These are phyloP conservation scores for Noccaea caerulescens DNA, from an alignment of 345 rosid genomes.

Conservation along the genomic window DNA sequence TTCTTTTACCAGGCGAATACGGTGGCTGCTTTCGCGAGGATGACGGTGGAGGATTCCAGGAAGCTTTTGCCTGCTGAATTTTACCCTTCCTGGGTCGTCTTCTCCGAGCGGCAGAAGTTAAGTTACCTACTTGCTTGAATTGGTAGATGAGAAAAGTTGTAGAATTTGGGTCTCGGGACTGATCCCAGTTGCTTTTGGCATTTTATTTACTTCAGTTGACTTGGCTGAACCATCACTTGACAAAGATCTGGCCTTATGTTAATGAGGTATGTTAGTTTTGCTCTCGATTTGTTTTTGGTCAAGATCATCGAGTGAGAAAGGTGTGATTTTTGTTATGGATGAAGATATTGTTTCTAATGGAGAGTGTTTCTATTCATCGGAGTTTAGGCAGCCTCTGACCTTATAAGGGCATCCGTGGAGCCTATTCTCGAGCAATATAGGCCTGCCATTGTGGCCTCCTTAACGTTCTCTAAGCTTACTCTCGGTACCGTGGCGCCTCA, in stretches of 20 bases:
- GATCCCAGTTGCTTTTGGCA: constrained; percentile 25
- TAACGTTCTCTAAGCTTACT: constrained; percentile 90
- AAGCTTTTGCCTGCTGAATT: constrained; percentile 78
- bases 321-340: constrained; percentile 19
- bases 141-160: not conserved
- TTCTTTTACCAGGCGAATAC: constrained; percentile 65
- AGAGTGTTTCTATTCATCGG: not conserved
- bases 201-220: constrained; percentile 63
- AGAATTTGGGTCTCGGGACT: constrained; percentile 21
- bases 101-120: constrained; percentile 93
- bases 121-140: constrained; percentile 26
- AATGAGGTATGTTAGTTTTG: constrained; percentile 52
- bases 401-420: constrained; percentile 85
- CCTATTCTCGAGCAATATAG: constrained; percentile 93
- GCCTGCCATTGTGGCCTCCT: constrained; percentile 84
- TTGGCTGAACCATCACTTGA: constrained; percentile 88
- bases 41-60: constrained; percentile 92
- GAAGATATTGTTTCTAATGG: constrained; percentile 1
- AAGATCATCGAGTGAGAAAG: constrained; percentile 12
- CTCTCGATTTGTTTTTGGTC: not conserved
- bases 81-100: constrained; percentile 97
- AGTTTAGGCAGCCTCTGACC: constrained; percentile 92
- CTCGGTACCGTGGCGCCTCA: constrained; percentile 99
- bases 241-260: constrained; percentile 98
- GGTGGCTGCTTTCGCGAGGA: constrained; percentile 91